Evolutionary conservation across 148 eudicot genomes (phyloP).

Genomic region (Talinum fruticosum): DNA sequence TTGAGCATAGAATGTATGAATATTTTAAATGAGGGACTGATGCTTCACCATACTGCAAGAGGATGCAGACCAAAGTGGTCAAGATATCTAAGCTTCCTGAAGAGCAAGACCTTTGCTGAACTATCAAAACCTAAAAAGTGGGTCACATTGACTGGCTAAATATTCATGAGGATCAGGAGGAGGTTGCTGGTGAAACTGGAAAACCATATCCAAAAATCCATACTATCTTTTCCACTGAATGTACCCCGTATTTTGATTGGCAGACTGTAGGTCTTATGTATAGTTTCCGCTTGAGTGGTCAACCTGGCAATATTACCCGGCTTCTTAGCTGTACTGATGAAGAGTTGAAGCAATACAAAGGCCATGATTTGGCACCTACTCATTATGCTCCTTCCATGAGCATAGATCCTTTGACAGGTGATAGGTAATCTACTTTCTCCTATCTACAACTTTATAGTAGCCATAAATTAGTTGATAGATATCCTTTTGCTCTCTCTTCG

Average conservation of each 20-base stretch:
- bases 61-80: constrained; percentile 93
- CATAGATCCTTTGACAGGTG: constrained; percentile 81
- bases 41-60: constrained; percentile 58
- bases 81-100: constrained; percentile 78
- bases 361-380: constrained; percentile 90
- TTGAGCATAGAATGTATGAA: constrained; percentile 79
- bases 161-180: constrained; percentile 34
- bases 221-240: constrained; percentile 88
- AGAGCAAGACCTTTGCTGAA: constrained; percentile 66
- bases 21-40: constrained; percentile 75
- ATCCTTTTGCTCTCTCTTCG: background rate
- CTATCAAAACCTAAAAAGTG: constrained; percentile 66
- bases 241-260: constrained; percentile 95
- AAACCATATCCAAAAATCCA: constrained; percentile 66
- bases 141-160: constrained; percentile 45
- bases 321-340: constrained; percentile 97
- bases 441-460: background rate
- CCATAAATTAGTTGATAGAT: background rate
- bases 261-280: constrained; percentile 90
- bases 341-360: constrained; percentile 69
- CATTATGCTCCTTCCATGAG: constrained; percentile 97
- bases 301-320: constrained; percentile 87
- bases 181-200: constrained; percentile 38
- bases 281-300: constrained; percentile 83
- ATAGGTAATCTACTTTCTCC: constrained; percentile 50